phyloP scores from a whole-genome alignment of 169 alveolate genomes.

The Eimeria acervulina region DNA sequence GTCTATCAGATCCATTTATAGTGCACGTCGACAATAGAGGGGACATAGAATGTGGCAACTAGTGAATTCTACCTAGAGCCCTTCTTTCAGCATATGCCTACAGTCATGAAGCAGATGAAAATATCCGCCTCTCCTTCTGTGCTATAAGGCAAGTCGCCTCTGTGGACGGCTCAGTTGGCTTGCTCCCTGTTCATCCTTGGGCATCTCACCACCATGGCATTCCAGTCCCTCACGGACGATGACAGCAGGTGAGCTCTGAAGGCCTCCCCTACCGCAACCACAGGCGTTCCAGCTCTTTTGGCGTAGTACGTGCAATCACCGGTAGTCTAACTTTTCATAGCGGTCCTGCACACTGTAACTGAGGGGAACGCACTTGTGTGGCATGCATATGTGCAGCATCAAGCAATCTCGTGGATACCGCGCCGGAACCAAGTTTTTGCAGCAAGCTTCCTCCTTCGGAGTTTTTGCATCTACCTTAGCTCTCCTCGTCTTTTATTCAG shows the following conservation, averaged over 20 bases:
- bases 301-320: no score
- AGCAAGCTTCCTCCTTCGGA: conserved; percentile 93
- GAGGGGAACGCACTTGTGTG: neutral
- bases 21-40: neutral
- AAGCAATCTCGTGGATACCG: conserved; percentile 95
- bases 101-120: neutral
- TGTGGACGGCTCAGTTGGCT: conserved; percentile 90
- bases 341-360: neutral
- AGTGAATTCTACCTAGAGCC: neutral
- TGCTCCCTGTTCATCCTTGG: conserved; percentile 91
- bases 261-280: neutral
- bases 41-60: neutral
- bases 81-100: neutral
- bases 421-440: conserved; percentile 93
- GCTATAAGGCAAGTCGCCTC: conserved; percentile 82
- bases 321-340: neutral
- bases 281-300: neutral
- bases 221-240: conserved; percentile 92
- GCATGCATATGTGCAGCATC: conserved; percentile 87
- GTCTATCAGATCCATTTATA: neutral
- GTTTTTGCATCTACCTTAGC: conserved; percentile 92
- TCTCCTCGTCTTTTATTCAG: conserved; percentile 91
- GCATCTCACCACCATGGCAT: conserved; percentile 91
- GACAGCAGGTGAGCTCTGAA: conserved; percentile 88
- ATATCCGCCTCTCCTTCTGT: neutral